Conservation (phyloP, 2,329 filamentous ascomycete species). For the Penicillium sp. region DNA sequence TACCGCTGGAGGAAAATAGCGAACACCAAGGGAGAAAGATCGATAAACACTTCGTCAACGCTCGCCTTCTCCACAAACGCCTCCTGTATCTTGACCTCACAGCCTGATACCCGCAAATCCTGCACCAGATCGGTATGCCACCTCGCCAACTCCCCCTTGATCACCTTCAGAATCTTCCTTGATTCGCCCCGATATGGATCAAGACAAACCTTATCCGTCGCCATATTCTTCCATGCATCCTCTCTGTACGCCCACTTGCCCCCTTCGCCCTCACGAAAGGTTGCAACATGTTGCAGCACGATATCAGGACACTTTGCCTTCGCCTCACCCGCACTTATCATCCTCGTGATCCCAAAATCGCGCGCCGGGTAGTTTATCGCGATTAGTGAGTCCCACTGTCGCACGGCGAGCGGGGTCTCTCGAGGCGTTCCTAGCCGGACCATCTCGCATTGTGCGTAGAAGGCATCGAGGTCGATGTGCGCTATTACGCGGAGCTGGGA, state of each 20-base stretch:
- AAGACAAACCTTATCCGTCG: conserved; percentile 88
- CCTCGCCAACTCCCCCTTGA: conserved; percentile 73
- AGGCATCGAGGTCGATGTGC: conserved; percentile 94
- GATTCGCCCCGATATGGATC: conserved; percentile 90
- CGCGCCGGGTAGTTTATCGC: conserved; percentile 95
- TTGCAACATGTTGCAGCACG: conserved; percentile 89
- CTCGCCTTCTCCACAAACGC: conserved; percentile 85
- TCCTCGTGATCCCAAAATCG: conserved; percentile 75
- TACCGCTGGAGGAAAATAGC: conserved; percentile 75
- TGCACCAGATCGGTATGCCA: conserved; percentile 34
- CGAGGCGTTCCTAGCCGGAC: conserved; percentile 76
- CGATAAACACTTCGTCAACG: conserved; percentile 94
- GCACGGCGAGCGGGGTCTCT: conserved; percentile 83
- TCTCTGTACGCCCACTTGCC: conserved; percentile 85
- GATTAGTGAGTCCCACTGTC: conserved; percentile 94
- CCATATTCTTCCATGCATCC: conserved; percentile 78
- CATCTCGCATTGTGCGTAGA: conserved; percentile 97
- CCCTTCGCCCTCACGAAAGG: conserved; percentile 89
- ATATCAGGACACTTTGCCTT: conserved; percentile 84
- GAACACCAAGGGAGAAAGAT: conserved; percentile 85
- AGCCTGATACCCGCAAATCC: conserved; percentile 14
- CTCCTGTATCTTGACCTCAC: conserved; percentile 34
- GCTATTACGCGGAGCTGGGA: conserved; percentile 85
- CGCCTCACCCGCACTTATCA: conserved; percentile 80
- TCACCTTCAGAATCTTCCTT: conserved; percentile 76